A percentile compares a stretch with the other conserved stretches of the same genome.
Conservation (phyloP, 129 eudicot species). For the Ambrosia trifida region DNA sequence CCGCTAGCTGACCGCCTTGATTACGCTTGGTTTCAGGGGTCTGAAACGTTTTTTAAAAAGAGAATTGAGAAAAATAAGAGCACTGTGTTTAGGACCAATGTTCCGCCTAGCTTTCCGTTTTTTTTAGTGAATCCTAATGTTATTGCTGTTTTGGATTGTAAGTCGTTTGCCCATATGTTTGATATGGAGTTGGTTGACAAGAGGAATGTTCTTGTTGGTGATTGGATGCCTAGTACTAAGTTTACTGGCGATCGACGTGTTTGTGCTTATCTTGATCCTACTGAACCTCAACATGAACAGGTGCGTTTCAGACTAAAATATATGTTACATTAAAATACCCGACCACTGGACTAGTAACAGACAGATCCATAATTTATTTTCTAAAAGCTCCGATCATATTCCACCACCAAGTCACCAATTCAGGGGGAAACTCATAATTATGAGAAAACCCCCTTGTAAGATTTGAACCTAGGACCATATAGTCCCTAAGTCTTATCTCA, state of each 20-base stretch:
- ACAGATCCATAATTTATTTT: too few relatives aligned
- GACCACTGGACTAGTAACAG: too few relatives aligned
- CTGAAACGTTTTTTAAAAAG: conserved; percentile 40
- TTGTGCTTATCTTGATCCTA: conserved; percentile 62
- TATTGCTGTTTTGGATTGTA: conserved; percentile 50
- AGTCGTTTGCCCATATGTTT: conserved; percentile 55
- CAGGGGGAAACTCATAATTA: too few relatives aligned
- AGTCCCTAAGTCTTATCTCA: too few relatives aligned
- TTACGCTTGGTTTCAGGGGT: conserved; percentile 59
- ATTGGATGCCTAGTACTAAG: conserved; percentile 54
- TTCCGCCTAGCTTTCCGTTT: conserved; percentile 70
- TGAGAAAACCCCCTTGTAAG: too few relatives aligned
- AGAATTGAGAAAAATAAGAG: conserved; percentile 49
- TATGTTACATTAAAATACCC: neutral
- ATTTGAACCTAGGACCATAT: too few relatives aligned
- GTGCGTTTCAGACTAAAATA: conserved; percentile 11
- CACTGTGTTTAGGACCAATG: conserved; percentile 66
- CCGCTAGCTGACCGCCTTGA: conserved; percentile 47
- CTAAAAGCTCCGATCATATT: too few relatives aligned
- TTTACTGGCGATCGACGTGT: conserved; percentile 58
- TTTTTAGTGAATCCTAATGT: conserved; percentile 50
- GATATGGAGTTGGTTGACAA: conserved; percentile 63
- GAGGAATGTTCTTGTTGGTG: conserved; percentile 54
- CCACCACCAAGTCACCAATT: too few relatives aligned
- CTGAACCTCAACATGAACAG: conserved; percentile 58